Evolutionary conservation across 2,329 filamentous ascomycete species (phyloP).

Genomic region (Microdochium trichocladiopsis): DNA sequence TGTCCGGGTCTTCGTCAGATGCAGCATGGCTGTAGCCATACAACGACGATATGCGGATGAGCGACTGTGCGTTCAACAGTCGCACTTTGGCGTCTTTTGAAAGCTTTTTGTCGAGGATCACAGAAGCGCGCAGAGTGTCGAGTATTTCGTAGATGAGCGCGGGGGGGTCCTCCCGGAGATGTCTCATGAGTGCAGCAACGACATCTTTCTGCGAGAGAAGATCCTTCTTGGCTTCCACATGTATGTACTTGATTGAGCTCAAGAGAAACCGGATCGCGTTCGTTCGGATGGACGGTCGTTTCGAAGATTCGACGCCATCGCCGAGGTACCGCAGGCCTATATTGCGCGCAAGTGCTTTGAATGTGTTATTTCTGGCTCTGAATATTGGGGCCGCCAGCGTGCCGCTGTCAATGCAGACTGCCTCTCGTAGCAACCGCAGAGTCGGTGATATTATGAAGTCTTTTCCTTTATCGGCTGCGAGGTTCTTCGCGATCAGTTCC

Average conservation of each 20-base stretch:
- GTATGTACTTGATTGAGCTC: slow-evolving; percentile 70
- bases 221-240: slow-evolving; percentile 71
- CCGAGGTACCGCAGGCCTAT: slow-evolving; percentile 61
- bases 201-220: slow-evolving; percentile 72
- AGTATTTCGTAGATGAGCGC: slow-evolving; percentile 71
- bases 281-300: slow-evolving; percentile 72
- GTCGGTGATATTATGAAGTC: slow-evolving; percentile 86
- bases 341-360: slow-evolving; percentile 74
- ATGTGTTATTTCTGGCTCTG: slow-evolving; percentile 67
- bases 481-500: slow-evolving; percentile 70
- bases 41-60: slow-evolving; percentile 65
- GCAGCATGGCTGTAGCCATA: slow-evolving; percentile 55
- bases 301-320: slow-evolving; percentile 53
- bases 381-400: slow-evolving; percentile 72
- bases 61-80: slow-evolving; percentile 66
- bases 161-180: slow-evolving; percentile 71
- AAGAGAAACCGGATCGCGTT: slow-evolving; percentile 79
- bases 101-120: slow-evolving; percentile 70
- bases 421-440: slow-evolving; percentile 76
- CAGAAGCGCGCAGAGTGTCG: slow-evolving; percentile 57
- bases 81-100: slow-evolving; percentile 67
- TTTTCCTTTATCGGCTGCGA: slow-evolving; percentile 75
- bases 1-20: slow-evolving; percentile 29
- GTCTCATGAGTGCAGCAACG: slow-evolving; percentile 64
- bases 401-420: slow-evolving; percentile 82